These are phyloP conservation scores for Rhizophagus clarus DNA, from an alignment of 192 early-diverging fungal genomes.

Conservation along the genomic window DNA sequence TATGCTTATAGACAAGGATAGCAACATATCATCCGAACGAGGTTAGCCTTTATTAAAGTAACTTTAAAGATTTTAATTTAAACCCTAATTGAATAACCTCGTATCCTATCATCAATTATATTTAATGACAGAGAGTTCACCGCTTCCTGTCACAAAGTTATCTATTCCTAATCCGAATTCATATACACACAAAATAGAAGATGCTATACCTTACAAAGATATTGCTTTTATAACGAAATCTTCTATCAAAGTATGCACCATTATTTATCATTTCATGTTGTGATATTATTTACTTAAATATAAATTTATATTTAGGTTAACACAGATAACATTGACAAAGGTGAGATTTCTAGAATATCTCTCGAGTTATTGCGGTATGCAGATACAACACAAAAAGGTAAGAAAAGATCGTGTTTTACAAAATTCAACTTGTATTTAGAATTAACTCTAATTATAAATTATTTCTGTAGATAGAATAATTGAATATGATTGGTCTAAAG, in stretches of 20 bases:
- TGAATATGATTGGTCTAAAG: constrained; percentile 85
- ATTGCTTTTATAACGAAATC: constrained; percentile 61
- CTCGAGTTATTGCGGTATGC: constrained; percentile 43
- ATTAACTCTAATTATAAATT: constrained; percentile 14
- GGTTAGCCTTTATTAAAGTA: constrained; percentile 5
- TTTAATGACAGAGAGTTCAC: constrained; percentile 24
- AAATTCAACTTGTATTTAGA: neutral
- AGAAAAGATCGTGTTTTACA: neutral
- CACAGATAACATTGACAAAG: constrained; percentile 24
- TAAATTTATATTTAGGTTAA: too few relatives aligned
- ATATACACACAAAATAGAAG: constrained; percentile 40
- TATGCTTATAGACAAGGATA: neutral
- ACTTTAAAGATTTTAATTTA: neutral
- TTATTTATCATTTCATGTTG: too few relatives aligned
- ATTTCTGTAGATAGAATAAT: constrained; percentile 40
- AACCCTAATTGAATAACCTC: neutral
- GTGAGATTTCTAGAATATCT: constrained; percentile 31
- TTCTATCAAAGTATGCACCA: constrained; percentile 46
- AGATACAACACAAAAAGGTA: constrained; percentile 37
- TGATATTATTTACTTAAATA: too few relatives aligned
- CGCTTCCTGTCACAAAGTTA: constrained; percentile 60
- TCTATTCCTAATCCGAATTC: constrained; percentile 41
- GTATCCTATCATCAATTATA: neutral
- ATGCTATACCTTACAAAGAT: constrained; percentile 49
- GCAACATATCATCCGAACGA: neutral